phyloP scores from a whole-genome alignment of 805 yeast genomes.

The Sungouiozyma intestinalis region DNA sequence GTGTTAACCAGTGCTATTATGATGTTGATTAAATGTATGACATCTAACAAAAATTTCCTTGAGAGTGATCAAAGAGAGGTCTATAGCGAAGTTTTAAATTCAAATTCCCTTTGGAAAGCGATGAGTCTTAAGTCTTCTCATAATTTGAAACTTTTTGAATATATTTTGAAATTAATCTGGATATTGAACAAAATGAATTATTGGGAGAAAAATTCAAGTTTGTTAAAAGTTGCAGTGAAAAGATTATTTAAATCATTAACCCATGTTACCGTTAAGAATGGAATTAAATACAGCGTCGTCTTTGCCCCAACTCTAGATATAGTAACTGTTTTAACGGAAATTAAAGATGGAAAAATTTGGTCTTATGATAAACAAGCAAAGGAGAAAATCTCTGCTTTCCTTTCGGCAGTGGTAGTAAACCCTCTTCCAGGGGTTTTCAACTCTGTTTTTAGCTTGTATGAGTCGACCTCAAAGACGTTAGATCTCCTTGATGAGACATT shows the following conservation, averaged over 20 bases:
- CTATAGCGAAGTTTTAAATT: constrained; percentile 29
- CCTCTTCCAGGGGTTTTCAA: constrained; percentile 43
- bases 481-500: constrained; percentile 12
- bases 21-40: constrained; percentile 33
- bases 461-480: constrained; percentile 7
- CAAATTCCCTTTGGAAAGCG: constrained; percentile 38
- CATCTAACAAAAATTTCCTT: constrained; percentile 8
- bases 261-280: constrained; percentile 26
- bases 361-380: constrained; percentile 38
- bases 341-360: constrained; percentile 44
- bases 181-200: constrained; percentile 19
- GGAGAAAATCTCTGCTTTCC: constrained; percentile 35
- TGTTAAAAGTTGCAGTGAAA: constrained; percentile 27
- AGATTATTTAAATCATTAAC: constrained; percentile 27
- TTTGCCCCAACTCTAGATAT: constrained; percentile 42
- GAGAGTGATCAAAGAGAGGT: constrained; percentile 5
- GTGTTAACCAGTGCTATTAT: constrained; percentile 41
- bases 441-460: constrained; percentile 15
- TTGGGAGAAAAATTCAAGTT: constrained; percentile 15
- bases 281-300: constrained; percentile 36
- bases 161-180: constrained; percentile 31
- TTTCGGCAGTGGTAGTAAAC: constrained; percentile 44
- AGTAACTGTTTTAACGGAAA: constrained; percentile 34
- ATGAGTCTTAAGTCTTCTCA: constrained; percentile 28
- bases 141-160: constrained; percentile 34